Base-by-base conservation (phyloP, 257 asterid genomes). In the Ilex asprella region DNA sequence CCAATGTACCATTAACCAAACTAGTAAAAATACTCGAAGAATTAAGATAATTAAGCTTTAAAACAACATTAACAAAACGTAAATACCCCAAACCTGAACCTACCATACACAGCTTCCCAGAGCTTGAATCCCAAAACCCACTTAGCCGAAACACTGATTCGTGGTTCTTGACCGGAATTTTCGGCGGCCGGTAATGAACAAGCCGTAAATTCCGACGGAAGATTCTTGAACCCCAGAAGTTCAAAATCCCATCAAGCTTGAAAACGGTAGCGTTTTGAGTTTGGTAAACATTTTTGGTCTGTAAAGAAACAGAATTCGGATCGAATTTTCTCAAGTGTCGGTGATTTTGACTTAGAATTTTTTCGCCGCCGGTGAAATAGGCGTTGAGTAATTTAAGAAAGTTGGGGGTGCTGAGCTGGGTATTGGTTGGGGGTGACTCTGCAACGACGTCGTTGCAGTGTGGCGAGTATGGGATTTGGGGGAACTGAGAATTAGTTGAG, bases 71-170 rank as follows among this genome's bases (percentile, higher is more conserved):
- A 71, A 65, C 52, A 50, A 74, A 70, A 52, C 78, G 64, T 9
- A 63, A 68, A 65, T 56, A 74, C 14, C 76, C 74, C 39, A 58
- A 53, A 68, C 91, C 96, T 21, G 85, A 62, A n/a, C 94, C 95
- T 12, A 86, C 75, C 96, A 88, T 82, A 67, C 98, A 91, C 27
- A 91, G 85, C 70, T 81, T 86, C 66, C 98, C 95, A 4, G 90
- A 74, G 29, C 59, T 32, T 58, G 90, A 86, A 72, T 85, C 81
- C 98, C 96, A 91, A 65, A 79, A 82, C 50, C 98, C 98, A 31
- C 64, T 69, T 58, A 91, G 30, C 12, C 65, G 55, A 60, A 81
- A 79, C 57, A n/a, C 71, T 56, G 56, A 30, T 13, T 62, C 66
- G 39, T 46, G 66, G 75, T 68, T 29, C 6, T 69, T 12, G 32